Evolutionary conservation across 2,329 filamentous ascomycete genomes (phyloP).

Genomic region (Hansfordia pulvinata): DNA sequence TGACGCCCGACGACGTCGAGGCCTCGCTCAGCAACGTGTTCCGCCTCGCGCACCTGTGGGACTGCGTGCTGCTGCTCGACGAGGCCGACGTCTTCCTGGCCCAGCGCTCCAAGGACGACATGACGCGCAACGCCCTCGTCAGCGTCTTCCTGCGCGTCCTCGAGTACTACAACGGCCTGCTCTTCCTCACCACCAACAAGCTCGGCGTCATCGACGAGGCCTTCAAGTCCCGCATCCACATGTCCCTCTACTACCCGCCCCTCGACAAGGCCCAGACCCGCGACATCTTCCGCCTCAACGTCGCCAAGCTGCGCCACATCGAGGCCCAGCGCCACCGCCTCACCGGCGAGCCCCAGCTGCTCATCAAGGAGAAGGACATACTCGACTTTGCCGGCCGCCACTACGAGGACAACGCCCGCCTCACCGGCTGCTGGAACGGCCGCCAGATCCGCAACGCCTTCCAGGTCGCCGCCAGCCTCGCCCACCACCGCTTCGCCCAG

Average conservation of each 20-base stretch:
- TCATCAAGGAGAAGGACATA: not conserved
- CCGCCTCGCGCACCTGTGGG: not conserved
- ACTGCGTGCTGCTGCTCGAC: not conserved
- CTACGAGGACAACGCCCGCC: not conserved
- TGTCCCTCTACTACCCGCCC: not conserved
- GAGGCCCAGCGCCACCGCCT: not conserved
- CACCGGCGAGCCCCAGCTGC: not conserved
- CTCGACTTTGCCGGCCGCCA: not conserved
- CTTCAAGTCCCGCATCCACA: conserved; percentile 1
- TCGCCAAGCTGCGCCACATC: not conserved
- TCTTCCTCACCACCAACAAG: conserved; percentile 1
- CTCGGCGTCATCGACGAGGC: not conserved
- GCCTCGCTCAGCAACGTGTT: not conserved
- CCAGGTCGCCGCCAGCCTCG: too few species aligned
- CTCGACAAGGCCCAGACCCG: not conserved
- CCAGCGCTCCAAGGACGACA: not conserved
- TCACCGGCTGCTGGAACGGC: too few species aligned
- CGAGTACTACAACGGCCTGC: not conserved
- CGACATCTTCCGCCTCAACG: not conserved
- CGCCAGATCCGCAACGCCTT: conserved; percentile 1
- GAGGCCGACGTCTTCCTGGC: conserved; percentile 1
- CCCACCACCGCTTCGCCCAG: too few species aligned
- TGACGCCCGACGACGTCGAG: not conserved
- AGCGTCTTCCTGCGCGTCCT: conserved; percentile 1
- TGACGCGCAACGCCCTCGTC: not conserved